These are phyloP conservation scores for Cerrena zonata DNA, from an alignment of 1,284 basidiomycete genomes.

Conservation along the genomic window DNA sequence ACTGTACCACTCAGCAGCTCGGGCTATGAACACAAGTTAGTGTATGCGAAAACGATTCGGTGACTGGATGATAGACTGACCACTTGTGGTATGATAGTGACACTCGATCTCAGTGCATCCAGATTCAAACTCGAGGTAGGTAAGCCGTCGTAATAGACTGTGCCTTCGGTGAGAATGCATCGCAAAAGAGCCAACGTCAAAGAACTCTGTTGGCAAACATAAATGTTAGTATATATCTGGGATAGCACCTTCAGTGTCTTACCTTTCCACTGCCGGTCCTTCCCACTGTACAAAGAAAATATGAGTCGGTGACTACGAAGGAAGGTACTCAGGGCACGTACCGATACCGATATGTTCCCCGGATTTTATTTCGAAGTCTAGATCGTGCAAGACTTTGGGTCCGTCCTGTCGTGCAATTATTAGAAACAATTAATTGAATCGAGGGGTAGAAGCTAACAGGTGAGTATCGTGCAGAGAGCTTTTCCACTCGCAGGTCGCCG, in stretches of 20 bases:
- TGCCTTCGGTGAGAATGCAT: slow-evolving; percentile 45
- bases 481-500: slow-evolving; percentile 59
- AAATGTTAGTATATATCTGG: neutral
- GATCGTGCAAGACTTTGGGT: slow-evolving; percentile 40
- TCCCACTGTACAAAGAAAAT: slow-evolving; percentile 31
- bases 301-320: neutral
- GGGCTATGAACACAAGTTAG: slow-evolving; percentile 28
- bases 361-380: slow-evolving; percentile 40
- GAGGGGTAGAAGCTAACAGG: slow-evolving; percentile 20
- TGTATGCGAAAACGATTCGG: no score
- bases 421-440: slow-evolving; percentile 12
- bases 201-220: slow-evolving; percentile 30
- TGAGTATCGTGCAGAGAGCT: slow-evolving; percentile 54
- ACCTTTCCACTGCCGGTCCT: slow-evolving; percentile 57
- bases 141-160: slow-evolving; percentile 33
- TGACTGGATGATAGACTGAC: slow-evolving; percentile 13
- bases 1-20: slow-evolving; percentile 31
- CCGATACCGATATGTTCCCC: slow-evolving; percentile 50
- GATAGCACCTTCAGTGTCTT: neutral
- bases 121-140: slow-evolving; percentile 48
- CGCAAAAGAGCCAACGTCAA: slow-evolving; percentile 39
- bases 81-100: slow-evolving; percentile 43
- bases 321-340: slow-evolving; percentile 4
- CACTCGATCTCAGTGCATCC: slow-evolving; percentile 43
- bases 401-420: slow-evolving; percentile 21